These are phyloP conservation scores for Aspergillus sojae DNA, from an alignment of 2,329 filamentous ascomycete genomes.

Conservation along the genomic window DNA sequence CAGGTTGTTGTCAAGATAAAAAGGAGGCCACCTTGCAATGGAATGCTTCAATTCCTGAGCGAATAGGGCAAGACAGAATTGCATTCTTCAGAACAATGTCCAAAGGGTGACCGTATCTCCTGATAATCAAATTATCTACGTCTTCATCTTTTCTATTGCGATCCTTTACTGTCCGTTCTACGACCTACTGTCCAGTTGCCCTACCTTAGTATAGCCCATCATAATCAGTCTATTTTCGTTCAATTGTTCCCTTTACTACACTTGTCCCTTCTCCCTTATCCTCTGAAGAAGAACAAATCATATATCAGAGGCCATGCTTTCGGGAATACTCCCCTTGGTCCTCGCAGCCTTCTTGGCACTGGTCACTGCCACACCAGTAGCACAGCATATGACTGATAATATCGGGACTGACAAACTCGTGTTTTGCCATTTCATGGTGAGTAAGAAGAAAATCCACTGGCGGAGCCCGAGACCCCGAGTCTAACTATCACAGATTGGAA, in stretches of 20 bases:
- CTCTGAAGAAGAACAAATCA: neutral
- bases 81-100: neutral
- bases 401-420: constrained; percentile 34
- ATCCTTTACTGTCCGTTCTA: neutral
- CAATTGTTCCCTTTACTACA: neutral
- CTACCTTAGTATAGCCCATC: neutral
- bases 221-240: neutral
- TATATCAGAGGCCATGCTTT: constrained; percentile 13
- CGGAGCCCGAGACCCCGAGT: neutral
- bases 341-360: constrained; percentile 22
- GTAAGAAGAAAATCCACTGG: neutral
- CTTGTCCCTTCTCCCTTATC: neutral
- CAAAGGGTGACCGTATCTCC: neutral
- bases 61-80: neutral
- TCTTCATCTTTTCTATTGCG: neutral
- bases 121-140: neutral
- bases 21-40: neutral
- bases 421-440: constrained; percentile 51
- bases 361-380: constrained; percentile 19
- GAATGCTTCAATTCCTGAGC: neutral
- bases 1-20: neutral
- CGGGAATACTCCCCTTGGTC: constrained; percentile 18
- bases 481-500: constrained; percentile 43
- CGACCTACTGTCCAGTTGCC: neutral
- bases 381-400: constrained; percentile 5